Evolutionary conservation across 1,284 basidiomycete species (phyloP).

Genomic region (Caloboletus firmus): DNA sequence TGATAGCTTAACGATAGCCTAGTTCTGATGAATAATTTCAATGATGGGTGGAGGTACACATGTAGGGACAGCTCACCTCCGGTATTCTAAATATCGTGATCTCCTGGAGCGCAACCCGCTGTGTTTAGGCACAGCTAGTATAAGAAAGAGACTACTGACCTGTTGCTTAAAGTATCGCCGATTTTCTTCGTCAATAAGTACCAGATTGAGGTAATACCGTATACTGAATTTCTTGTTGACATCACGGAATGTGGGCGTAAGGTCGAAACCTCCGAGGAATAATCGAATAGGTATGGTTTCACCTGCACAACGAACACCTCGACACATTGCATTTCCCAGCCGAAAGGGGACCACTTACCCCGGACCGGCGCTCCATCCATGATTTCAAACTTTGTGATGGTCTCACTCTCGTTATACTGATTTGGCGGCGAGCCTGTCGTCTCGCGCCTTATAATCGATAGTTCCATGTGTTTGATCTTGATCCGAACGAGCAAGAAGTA

Average conservation of each 20-base stretch:
- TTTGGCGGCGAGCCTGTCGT: slow-evolving; percentile 96
- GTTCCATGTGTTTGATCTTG: slow-evolving; percentile 99
- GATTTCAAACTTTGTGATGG: slow-evolving; percentile 99
- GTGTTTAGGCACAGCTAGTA: background rate
- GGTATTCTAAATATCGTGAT: slow-evolving; percentile 77
- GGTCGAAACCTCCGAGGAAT: slow-evolving; percentile 96
- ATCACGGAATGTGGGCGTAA: slow-evolving; percentile 97
- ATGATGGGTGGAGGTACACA: background rate
- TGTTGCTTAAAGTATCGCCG: slow-evolving; percentile 93
- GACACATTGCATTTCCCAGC: background rate
- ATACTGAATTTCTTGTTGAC: slow-evolving; percentile 99
- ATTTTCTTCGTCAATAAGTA: slow-evolving; percentile 98
- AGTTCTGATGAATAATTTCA: slow-evolving; percentile 25
- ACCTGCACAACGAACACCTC: slow-evolving; percentile 48
- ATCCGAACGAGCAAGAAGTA: slow-evolving; percentile 98
- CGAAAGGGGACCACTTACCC: slow-evolving; percentile 46
- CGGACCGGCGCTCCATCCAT: slow-evolving; percentile 97
- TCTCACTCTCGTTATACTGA: slow-evolving; percentile 98
- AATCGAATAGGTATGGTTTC: slow-evolving; percentile 98
- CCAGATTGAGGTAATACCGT: slow-evolving; percentile 95
- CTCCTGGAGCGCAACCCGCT: slow-evolving; percentile 43
- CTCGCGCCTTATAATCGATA: slow-evolving; percentile 96
- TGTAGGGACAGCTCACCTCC: slow-evolving; percentile 45
- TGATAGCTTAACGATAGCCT: slow-evolving; percentile 12
- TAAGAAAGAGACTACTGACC: slow-evolving; percentile 38